These are phyloP conservation scores for Lecanoromycetidae sp. DNA, from an alignment of 2,329 filamentous ascomycete genomes.

Conservation along the genomic window DNA sequence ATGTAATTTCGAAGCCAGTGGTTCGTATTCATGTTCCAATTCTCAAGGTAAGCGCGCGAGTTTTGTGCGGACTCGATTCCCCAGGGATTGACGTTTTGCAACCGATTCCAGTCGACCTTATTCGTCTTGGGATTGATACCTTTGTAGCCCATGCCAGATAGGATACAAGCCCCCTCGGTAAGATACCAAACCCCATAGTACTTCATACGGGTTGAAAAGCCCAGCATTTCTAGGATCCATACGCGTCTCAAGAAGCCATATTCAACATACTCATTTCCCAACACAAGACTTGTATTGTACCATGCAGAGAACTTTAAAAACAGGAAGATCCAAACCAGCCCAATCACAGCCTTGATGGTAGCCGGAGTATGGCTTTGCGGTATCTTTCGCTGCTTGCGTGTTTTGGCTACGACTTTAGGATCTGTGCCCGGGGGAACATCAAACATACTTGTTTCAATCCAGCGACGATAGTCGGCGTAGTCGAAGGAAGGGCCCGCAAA, in stretches of 20 bases:
- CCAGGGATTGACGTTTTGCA: constrained; percentile 80
- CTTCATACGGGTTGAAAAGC: constrained; percentile 70
- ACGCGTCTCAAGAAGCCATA: constrained; percentile 61
- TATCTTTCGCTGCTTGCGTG: constrained; percentile 81
- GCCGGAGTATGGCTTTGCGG: constrained; percentile 83
- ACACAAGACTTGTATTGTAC: constrained; percentile 53
- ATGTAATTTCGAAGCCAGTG: constrained; percentile 93
- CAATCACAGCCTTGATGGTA: constrained; percentile 58
- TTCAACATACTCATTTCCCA: constrained; percentile 53
- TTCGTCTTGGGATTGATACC: constrained; percentile 76
- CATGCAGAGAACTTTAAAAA: constrained; percentile 61
- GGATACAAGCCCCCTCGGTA: constrained; percentile 87
- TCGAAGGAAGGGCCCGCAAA: constrained; percentile 89
- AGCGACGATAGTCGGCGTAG: constrained; percentile 80
- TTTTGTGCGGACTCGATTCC: constrained; percentile 86
- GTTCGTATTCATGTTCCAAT: constrained; percentile 99
- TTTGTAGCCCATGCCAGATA: constrained; percentile 88
- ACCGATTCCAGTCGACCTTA: constrained; percentile 75
- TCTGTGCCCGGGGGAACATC: constrained; percentile 71
- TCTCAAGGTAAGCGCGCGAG: constrained; percentile 76
- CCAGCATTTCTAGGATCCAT: constrained; percentile 72
- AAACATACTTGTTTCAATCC: constrained; percentile 93
- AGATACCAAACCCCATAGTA: constrained; percentile 95
- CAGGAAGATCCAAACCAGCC: constrained; percentile 64
- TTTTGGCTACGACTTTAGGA: constrained; percentile 70